Base-by-base conservation (phyloP, 139 green algal species). In the Diplosphaera chodatii region DNA sequence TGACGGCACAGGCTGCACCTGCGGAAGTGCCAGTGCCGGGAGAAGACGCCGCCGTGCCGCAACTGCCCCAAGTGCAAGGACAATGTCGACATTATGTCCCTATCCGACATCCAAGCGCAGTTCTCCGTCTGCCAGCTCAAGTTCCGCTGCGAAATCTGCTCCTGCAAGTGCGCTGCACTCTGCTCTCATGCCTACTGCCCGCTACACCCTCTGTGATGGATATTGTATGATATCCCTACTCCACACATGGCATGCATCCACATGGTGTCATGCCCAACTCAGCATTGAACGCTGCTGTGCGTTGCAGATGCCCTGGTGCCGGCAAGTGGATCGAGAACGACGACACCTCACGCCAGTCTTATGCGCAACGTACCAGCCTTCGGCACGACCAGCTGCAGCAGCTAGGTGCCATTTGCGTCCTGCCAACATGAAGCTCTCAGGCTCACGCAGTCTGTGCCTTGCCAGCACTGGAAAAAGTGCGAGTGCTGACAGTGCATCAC, bases 1-100 rank as follows among this genome's bases (percentile, higher is more conserved):
- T n/a, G n/a, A n/a, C n/a, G n/a, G n/a, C n/a, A n/a, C 70, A 75
- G 70, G 31, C 70, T 84, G 69, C 80, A 86, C 48, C 67, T 85
- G 70, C 75, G 80, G 6, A 83, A 83, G 68, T 86, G 80, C 68
- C 77, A 85, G 70, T 86, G 80, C 74, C 64, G 78, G 34, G 74
- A 81, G 32, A 84, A 84, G 73, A 82, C 80, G 23, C 80, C 80
- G 16, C 80, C 80, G 20, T 85, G 80, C 73, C 66, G 74, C 25
- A 86, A 86, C 69, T 86, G 80, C 63, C 80, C 80, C 40, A 64
- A 71, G 29, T 86, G 80, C 79, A 82, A 82, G 73, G 74, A 56
- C 29, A 74, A 76, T 15, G 29, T 40, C 0, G 77, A 85, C n/a
- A 66, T 86, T 30, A 86, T 86, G 80, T 48, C 66, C 29, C 27